Conservation (phyloP, 225 moss, liverwort and hornwort genomes). For the Sphagnum tenellum region DNA sequence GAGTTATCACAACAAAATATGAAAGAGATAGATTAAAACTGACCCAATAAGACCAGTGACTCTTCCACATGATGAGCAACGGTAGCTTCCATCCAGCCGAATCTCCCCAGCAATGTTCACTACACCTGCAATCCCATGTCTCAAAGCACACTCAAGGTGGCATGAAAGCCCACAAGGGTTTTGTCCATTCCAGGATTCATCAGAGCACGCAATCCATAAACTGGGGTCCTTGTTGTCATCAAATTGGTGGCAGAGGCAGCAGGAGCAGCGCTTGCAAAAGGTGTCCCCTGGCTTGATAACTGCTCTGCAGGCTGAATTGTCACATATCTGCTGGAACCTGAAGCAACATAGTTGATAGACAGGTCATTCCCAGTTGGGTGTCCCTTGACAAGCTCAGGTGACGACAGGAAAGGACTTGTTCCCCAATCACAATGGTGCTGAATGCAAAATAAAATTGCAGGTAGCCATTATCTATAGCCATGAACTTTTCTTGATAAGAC, state of each 20-base stretch:
- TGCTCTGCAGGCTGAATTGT: conserved; percentile 4
- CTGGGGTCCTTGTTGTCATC: conserved; percentile 10
- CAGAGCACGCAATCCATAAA: conserved; percentile 3
- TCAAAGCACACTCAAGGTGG: conserved; percentile 4
- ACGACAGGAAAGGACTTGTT: too few species aligned
- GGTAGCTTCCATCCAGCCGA: conserved; percentile 4
- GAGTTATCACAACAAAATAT: too few species aligned
- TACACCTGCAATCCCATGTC: conserved; percentile 2
- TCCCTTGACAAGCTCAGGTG: too few species aligned
- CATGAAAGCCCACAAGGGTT: not conserved
- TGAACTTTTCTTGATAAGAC: too few species aligned
- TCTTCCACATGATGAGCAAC: not conserved
- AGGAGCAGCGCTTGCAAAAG: conserved; percentile 7
- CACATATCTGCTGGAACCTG: conserved; percentile 1
- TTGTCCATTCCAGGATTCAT: not conserved
- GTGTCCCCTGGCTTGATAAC: conserved; percentile 2
- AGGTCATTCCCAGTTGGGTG: not conserved
- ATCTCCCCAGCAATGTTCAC: not conserved
- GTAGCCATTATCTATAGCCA: too few species aligned
- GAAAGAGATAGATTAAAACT: not conserved
- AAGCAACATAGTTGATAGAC: too few species aligned
- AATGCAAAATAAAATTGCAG: too few species aligned
- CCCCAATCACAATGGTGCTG: too few species aligned
- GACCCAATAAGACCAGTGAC: conserved; percentile 2
- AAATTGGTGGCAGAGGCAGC: conserved; percentile 6